Conservation (phyloP, 2,329 filamentous ascomycete species). For the Aspergillus sp. region DNA sequence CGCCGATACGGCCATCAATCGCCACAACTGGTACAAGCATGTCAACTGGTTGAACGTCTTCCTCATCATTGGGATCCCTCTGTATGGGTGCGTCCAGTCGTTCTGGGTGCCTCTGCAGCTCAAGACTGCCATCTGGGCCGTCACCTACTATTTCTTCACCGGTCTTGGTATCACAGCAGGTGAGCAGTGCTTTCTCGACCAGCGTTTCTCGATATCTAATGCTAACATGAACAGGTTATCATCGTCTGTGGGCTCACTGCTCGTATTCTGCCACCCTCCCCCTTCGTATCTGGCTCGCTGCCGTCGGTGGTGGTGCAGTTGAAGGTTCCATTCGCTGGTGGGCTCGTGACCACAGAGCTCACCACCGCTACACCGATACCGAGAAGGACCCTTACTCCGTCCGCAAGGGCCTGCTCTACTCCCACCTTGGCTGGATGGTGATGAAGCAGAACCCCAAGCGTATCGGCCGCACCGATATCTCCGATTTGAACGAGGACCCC, state of each 20-base stretch:
- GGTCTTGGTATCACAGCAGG: conserved; percentile 77
- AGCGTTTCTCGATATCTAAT: not conserved
- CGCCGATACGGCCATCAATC: conserved; percentile 76
- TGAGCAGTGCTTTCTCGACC: conserved; percentile 38
- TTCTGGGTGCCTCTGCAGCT: conserved; percentile 74
- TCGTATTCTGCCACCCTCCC: conserved; percentile 76
- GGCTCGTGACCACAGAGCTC: conserved; percentile 81
- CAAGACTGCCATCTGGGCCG: conserved; percentile 71
- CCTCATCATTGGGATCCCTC: conserved; percentile 75
- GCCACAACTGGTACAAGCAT: conserved; percentile 84
- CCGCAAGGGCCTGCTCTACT: conserved; percentile 82
- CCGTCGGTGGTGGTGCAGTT: conserved; percentile 77
- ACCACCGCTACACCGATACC: conserved; percentile 90
- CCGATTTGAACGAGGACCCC: conserved; percentile 81
- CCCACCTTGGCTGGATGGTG: conserved; percentile 85
- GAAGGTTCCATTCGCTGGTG: conserved; percentile 88
- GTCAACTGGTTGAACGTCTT: conserved; percentile 90
- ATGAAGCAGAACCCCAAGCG: conserved; percentile 92
- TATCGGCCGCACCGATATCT: conserved; percentile 83
- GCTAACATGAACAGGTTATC: conserved; percentile 57
- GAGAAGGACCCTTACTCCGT: conserved; percentile 91
- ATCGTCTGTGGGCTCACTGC: conserved; percentile 82
- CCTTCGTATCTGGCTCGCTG: conserved; percentile 78
- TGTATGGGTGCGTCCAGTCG: conserved; percentile 70
- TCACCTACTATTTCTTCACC: conserved; percentile 81